Evolutionary conservation across 2,329 filamentous ascomycete genomes (phyloP), one percentile per base, ranked within the genome.

Genomic region (Geoglossum cookeanum): DNA sequence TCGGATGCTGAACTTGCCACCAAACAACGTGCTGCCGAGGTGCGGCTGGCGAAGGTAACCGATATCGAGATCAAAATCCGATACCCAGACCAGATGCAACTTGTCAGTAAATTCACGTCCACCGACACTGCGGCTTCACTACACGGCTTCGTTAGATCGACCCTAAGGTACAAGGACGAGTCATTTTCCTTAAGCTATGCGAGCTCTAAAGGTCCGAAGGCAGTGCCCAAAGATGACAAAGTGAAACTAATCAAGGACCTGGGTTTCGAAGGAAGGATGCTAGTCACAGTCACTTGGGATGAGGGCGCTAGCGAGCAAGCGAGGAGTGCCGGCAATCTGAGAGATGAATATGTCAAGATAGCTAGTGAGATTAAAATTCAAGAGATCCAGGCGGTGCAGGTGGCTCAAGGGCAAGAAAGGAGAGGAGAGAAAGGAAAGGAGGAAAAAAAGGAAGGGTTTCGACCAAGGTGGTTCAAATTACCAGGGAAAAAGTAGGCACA

Each of bases 1-100:
- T 94, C 88, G 0, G 89, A 97, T 69, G 80, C 79, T 37, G 91
- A 97, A 66, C 74, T 94, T 9, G 83, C 81, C 39, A 81, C 83
- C 29, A 80, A 82, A 61, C 82, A 81, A 37, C 74, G 78, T 4
- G 81, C 79, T 27, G 80, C 83, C 56, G 78, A 79, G 52, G 80
- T 82, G 33, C 83, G 76, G 61, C 72, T 89, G 1, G 77, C 82
- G 4, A 76, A 78, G 4, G 76, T 90, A 59, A 80, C 78, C 55
- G 78, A 79, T 35, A 78, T 94, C 35, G 77, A 80, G 32, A 76
- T 97, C 61, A 88, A 86, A 61, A 78, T 96, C 54, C 84, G 90
- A 30, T 90, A 96, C 63, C 91, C 91, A 0, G 90, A 97, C 66
- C 86, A 90, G 63, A 85, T 82, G 58, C 81, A 83, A 56, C 80